Conservation (phyloP, 2,329 filamentous ascomycete genomes). For the Dichotomopilus funicola region DNA sequence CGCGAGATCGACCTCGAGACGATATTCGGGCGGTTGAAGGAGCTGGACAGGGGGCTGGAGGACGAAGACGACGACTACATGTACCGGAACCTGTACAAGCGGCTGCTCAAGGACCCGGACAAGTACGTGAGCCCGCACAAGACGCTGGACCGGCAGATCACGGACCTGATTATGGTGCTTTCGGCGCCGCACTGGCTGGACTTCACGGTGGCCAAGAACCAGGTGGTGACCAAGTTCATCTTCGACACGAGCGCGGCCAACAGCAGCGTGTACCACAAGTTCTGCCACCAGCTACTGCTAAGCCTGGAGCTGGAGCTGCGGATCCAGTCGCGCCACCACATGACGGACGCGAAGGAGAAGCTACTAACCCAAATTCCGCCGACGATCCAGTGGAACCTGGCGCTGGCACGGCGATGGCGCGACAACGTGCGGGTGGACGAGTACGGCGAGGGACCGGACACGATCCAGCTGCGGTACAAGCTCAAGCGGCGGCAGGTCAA, state of each 20-base stretch:
- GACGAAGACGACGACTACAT: constrained; percentile 52
- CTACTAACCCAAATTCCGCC: constrained; percentile 60
- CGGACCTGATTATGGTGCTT: constrained; percentile 62
- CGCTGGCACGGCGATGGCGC: constrained; percentile 66
- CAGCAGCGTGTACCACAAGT: constrained; percentile 52
- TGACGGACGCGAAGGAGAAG: constrained; percentile 58
- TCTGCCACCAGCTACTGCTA: constrained; percentile 72
- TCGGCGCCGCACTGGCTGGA: constrained; percentile 68
- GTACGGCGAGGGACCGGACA: constrained; percentile 46
- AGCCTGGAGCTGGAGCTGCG: constrained; percentile 65
- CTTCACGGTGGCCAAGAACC: constrained; percentile 62
- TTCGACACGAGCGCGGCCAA: constrained; percentile 53
- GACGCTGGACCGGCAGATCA: constrained; percentile 64
- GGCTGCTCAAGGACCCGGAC: constrained; percentile 62
- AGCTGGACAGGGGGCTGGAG: constrained; percentile 50
- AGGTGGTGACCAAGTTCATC: constrained; percentile 68
- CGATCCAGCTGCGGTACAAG: constrained; percentile 58
- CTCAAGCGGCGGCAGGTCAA: constrained; percentile 62
- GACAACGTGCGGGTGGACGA: constrained; percentile 62
- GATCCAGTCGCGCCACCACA: constrained; percentile 56
- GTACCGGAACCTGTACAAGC: constrained; percentile 60
- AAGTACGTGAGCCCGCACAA: constrained; percentile 54
- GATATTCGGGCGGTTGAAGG: constrained; percentile 53
- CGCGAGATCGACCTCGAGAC: constrained; percentile 52
- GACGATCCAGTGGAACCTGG: constrained; percentile 65